Conservation (phyloP, 208 protist genomes). For the Trypanosomatidae sp. region DNA sequence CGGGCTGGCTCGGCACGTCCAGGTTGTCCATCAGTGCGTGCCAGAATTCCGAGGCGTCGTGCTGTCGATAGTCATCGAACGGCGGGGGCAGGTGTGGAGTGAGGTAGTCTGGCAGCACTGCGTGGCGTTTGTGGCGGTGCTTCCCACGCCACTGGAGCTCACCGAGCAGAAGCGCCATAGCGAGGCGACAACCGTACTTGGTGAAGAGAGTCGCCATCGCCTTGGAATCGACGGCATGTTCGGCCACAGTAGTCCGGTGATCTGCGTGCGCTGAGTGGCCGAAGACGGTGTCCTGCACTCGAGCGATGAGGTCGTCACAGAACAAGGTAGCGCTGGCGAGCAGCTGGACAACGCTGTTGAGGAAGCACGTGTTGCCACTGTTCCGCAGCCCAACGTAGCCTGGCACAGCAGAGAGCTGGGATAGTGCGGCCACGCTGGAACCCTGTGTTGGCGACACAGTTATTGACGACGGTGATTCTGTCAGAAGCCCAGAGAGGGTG, state of each 20-base stretch:
- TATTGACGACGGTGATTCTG: not conserved
- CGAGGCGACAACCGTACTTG: conserved; percentile 20
- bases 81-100: conserved; percentile 30
- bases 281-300: conserved; percentile 22
- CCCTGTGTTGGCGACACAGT: not conserved
- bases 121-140: conserved; percentile 10
- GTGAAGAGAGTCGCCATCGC: not conserved
- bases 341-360: conserved; percentile 68
- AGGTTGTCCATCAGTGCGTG: conserved; percentile 64
- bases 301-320: conserved; percentile 16
- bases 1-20: conserved; percentile 31
- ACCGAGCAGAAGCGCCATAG: conserved; percentile 34
- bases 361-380: conserved; percentile 66
- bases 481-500: not conserved
- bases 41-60: conserved; percentile 77
- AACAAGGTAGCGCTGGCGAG: conserved; percentile 48
- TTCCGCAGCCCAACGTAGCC: conserved; percentile 55
- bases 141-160: conserved; percentile 58
- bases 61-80: conserved; percentile 61
- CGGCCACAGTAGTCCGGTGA: not conserved
- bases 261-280: not conserved
- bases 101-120: conserved; percentile 39
- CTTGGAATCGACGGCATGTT: not conserved
- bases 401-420: conserved; percentile 9
- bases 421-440: not conserved